Evolutionary conservation across 2,329 filamentous ascomycete genomes (phyloP).

Genomic region (Phyllosticta citriasiana): DNA sequence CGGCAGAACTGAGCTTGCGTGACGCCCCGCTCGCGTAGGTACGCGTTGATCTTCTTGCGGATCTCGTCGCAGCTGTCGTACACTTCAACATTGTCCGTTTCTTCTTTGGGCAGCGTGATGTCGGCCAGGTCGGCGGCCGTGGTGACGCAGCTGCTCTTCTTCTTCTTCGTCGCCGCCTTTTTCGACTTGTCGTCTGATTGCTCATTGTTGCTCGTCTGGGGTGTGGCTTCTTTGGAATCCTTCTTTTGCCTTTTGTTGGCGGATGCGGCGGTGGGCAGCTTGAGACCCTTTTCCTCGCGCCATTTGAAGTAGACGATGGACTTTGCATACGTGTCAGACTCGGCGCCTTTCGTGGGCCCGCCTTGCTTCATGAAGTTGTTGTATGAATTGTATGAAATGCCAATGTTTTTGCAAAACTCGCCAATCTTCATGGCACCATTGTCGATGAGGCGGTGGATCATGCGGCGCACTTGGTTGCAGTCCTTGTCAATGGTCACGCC

Average conservation of each 20-base stretch:
- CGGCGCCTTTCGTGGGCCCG: conserved; percentile 28
- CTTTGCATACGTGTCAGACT: conserved; percentile 19
- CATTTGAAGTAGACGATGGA: conserved; percentile 38
- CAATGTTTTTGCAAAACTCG: conserved; percentile 33
- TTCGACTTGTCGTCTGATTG: neutral
- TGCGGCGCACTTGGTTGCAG: conserved; percentile 28
- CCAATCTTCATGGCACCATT: conserved; percentile 35
- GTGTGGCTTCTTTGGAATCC: conserved; percentile 8
- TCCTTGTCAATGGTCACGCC: neutral
- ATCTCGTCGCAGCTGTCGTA: conserved; percentile 49
- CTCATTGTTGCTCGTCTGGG: conserved; percentile 15
- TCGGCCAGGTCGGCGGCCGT: conserved; percentile 28
- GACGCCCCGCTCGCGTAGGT: conserved; percentile 38
- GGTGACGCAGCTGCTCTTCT: neutral
- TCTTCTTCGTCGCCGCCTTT: conserved; percentile 16
- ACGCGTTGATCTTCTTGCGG: conserved; percentile 45
- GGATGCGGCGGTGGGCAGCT: conserved; percentile 14
- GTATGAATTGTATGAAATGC: conserved; percentile 28
- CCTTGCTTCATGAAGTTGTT: conserved; percentile 41
- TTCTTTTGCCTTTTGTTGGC: conserved; percentile 22
- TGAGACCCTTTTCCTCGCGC: conserved; percentile 40
- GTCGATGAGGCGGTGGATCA: conserved; percentile 34
- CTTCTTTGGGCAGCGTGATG: conserved; percentile 40
- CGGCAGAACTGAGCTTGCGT: conserved; percentile 45
- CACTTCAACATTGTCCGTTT: conserved; percentile 35